Conservation (phyloP, 169 alveolate species). For the Eimeria zaria region DNA sequence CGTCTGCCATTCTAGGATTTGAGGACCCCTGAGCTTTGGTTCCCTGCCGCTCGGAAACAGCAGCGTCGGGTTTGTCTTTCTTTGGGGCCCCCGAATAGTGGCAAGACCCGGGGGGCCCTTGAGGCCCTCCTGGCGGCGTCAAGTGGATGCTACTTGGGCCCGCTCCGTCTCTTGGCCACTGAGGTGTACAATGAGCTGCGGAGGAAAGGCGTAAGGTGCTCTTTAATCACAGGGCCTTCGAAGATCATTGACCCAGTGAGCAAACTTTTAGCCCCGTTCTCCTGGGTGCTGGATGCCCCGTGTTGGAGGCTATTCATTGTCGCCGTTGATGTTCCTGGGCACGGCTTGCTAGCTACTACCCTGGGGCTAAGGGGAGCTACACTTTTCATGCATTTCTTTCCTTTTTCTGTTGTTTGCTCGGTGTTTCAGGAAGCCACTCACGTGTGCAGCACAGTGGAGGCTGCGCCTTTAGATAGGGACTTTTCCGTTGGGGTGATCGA, state of each 20-base stretch:
- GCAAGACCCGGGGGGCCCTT: slow-evolving; percentile 96
- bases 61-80: slow-evolving; percentile 91
- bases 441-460: slow-evolving; percentile 96
- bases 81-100: slow-evolving; percentile 97
- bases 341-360: not conserved
- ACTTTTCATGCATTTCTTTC: not conserved
- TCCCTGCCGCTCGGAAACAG: slow-evolving; percentile 80
- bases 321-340: not conserved
- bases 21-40: slow-evolving; percentile 50
- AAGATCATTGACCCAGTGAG: slow-evolving; percentile 78
- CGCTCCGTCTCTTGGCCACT: slow-evolving; percentile 96
- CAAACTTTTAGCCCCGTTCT: not conserved
- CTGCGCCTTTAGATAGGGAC: slow-evolving; percentile 89
- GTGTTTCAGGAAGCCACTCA: slow-evolving; percentile 89
- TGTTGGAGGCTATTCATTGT: not conserved
- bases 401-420: not conserved
- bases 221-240: slow-evolving; percentile 96
- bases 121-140: slow-evolving; percentile 90
- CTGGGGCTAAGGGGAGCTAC: not conserved
- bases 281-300: not conserved
- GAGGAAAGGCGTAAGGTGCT: slow-evolving; percentile 88
- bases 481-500: slow-evolving; percentile 96
- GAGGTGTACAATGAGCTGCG: slow-evolving; percentile 93
- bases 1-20: slow-evolving; percentile 48
- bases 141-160: slow-evolving; percentile 96